Evolutionary conservation across 208 protist genomes (phyloP).

Genomic region (Blastocrithidia nonstop): DNA sequence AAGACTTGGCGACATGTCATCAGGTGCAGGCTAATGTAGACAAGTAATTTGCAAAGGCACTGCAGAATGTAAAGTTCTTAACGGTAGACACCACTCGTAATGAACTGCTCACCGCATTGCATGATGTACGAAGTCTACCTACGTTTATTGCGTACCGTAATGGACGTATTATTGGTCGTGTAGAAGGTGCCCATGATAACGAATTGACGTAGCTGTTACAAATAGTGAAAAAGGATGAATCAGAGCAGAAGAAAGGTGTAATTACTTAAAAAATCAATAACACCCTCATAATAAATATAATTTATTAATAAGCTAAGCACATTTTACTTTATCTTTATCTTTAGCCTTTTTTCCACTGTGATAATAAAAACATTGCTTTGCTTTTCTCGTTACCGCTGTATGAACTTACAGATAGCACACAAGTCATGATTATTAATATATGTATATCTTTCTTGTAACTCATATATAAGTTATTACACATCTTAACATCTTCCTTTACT

Average conservation of each 20-base stretch:
- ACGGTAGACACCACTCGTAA: conserved; percentile 69
- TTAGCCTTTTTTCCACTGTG: too few species aligned
- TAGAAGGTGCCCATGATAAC: conserved; percentile 47
- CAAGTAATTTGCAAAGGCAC: conserved; percentile 4
- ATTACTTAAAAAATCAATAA: too few species aligned
- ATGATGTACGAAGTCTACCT: conserved; percentile 74
- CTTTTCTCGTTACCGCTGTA: too few species aligned
- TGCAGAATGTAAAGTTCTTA: conserved; percentile 19
- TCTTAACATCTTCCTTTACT: too few species aligned
- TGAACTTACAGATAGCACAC: too few species aligned
- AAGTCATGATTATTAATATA: too few species aligned
- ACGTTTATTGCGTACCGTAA: conserved; percentile 71
- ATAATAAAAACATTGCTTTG: too few species aligned
- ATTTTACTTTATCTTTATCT: too few species aligned
- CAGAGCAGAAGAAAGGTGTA: conserved; percentile 1
- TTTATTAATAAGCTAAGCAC: too few species aligned
- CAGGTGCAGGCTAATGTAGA: conserved; percentile 9
- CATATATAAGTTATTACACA: too few species aligned
- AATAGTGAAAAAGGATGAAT: conserved; percentile 4
- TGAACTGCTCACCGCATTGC: conserved; percentile 42
- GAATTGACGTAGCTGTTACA: conserved; percentile 37
- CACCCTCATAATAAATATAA: too few species aligned
- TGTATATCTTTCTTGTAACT: too few species aligned
- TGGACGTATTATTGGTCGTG: conserved; percentile 42
- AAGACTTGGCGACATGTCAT: conserved; percentile 9